Conservation (phyloP, 140 eudicot genomes). For the Stevia rebaudiana region DNA sequence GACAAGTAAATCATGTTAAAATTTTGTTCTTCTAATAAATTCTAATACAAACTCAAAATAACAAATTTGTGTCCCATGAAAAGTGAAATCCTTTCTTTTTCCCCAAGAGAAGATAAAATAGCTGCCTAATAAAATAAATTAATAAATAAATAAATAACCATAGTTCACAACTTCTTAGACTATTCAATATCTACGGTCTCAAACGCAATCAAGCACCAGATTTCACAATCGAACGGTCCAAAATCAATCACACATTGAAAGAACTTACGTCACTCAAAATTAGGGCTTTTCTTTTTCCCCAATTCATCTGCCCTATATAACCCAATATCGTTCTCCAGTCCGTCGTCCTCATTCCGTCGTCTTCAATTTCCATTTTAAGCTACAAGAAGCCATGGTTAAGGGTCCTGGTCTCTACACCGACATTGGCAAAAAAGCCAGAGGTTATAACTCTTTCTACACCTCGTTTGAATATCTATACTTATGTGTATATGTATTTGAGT, state of each 20-base stretch:
- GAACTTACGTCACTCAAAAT: conserved; percentile 8
- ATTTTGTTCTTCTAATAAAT: no score
- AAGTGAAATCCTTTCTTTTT: conserved; percentile 3
- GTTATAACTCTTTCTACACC: conserved; percentile 19
- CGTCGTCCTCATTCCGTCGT: conserved; percentile 7
- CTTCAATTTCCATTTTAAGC: conserved; percentile 4
- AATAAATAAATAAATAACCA: no score
- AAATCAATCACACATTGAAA: neutral
- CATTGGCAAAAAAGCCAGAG: conserved; percentile 85
- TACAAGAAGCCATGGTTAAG: conserved; percentile 47
- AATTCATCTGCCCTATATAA: conserved; percentile 28
- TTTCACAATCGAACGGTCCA: conserved; percentile 22
- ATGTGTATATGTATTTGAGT: neutral
- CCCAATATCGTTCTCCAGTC: neutral
- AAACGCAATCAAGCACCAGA: conserved; percentile 5
- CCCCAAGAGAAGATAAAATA: conserved; percentile 3
- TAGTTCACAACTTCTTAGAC: no score
- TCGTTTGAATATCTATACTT: neutral
- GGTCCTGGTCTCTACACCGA: conserved; percentile 96
- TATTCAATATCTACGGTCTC: conserved; percentile 23
- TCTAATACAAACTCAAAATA: no score
- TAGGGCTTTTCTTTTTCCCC: conserved; percentile 39
- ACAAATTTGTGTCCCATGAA: no score
- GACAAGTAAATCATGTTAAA: no score
- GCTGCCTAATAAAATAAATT: no score